These are phyloP conservation scores for Colletotrichum liaoningense DNA, from an alignment of 2,329 filamentous ascomycete species.

Conservation along the genomic window DNA sequence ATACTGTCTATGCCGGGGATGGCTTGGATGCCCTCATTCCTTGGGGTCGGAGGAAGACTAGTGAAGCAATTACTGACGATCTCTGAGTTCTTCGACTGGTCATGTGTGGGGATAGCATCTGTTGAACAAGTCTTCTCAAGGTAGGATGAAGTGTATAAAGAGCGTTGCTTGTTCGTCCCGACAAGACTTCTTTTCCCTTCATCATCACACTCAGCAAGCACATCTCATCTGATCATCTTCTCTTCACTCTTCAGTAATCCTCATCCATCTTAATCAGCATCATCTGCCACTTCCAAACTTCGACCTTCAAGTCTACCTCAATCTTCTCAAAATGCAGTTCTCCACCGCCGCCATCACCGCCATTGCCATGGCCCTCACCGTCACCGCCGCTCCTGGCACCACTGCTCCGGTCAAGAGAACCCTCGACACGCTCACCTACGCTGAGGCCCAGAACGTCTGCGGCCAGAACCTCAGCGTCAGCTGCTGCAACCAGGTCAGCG, in stretches of 20 bases:
- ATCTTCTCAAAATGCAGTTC: not conserved
- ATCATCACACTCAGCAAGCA: not conserved
- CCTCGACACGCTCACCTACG: not conserved
- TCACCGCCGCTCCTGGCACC: not conserved
- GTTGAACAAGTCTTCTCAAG: not conserved
- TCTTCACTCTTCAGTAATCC: not conserved
- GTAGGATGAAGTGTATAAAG: not conserved
- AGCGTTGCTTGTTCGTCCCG: not conserved
- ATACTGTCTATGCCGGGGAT: not conserved
- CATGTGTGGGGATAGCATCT: not conserved
- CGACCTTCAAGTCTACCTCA: not conserved
- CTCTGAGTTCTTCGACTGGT: not conserved
- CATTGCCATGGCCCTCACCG: not conserved
- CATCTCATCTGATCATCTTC: not conserved
- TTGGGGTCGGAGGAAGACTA: not conserved
- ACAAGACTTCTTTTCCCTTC: not conserved
- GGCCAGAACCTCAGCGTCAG: slow-evolving; percentile 2
- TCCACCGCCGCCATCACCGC: not conserved
- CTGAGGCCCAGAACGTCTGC: slow-evolving; percentile 3
- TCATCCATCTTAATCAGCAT: not conserved
- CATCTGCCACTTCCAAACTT: not conserved
- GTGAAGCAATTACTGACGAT: not conserved
- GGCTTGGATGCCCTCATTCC: not conserved
- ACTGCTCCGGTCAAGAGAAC: slow-evolving; percentile 1
- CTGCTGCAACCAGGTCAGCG: slow-evolving; percentile 1